phyloP scores from a whole-genome alignment of 148 eudicot species.

The Rhododendron williamsianum region DNA sequence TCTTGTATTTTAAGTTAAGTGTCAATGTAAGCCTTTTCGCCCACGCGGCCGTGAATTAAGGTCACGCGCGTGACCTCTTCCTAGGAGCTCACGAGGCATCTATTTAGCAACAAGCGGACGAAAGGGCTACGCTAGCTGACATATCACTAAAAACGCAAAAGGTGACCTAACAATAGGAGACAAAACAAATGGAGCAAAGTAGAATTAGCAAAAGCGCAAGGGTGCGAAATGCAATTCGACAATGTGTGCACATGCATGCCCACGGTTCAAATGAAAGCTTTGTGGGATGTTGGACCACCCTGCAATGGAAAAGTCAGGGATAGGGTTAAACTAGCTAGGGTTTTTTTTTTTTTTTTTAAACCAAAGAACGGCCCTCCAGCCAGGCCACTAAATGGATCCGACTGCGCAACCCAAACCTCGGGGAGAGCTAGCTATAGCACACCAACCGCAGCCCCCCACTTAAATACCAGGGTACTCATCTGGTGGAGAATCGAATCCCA shows the following conservation, averaged over 20 bases:
- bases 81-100: neutral
- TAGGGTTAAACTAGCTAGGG: slow-evolving; percentile 6
- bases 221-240: neutral
- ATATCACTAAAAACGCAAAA: neutral
- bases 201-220: neutral
- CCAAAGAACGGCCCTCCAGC: too few relatives aligned
- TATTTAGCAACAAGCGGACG: neutral
- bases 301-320: neutral
- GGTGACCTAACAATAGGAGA: neutral
- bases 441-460: too few relatives aligned
- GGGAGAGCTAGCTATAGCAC: too few relatives aligned
- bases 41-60: neutral
- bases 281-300: slow-evolving; percentile 5
- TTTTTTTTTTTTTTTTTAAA: too few relatives aligned
- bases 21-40: neutral
- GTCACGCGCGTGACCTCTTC: neutral
- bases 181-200: neutral
- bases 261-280: neutral
- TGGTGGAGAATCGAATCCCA: too few relatives aligned
- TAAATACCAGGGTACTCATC: too few relatives aligned
- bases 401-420: too few relatives aligned
- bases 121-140: neutral
- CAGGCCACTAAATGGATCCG: too few relatives aligned
- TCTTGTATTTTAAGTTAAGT: neutral
- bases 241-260: neutral